These are phyloP conservation scores for Rhododendron ovatum DNA, from an alignment of 148 eudicot species.

Conservation along the genomic window DNA sequence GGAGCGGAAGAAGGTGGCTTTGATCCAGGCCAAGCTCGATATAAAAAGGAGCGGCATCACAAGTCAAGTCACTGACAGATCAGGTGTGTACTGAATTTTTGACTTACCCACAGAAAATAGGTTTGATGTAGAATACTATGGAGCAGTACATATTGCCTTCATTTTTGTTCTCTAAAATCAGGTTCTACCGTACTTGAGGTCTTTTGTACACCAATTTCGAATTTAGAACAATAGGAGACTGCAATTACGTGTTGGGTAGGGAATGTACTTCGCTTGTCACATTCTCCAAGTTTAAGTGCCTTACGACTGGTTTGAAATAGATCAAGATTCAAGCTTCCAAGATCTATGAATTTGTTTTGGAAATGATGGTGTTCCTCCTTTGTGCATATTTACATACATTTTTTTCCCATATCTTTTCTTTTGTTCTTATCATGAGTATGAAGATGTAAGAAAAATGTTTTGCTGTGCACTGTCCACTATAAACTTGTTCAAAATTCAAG, in stretches of 20 bases:
- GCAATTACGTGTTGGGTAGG: neutral
- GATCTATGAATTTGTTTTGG: neutral
- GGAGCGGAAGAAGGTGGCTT: slow-evolving; percentile 97
- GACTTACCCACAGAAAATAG: neutral
- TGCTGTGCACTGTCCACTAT: neutral
- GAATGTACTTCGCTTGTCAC: neutral
- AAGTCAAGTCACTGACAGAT: slow-evolving; percentile 31
- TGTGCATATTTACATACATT: neutral
- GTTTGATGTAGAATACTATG: neutral
- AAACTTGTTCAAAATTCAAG: neutral
- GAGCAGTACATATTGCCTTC: neutral
- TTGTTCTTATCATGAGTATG: neutral
- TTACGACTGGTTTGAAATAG: neutral
- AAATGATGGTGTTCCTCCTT: neutral
- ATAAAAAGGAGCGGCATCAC: slow-evolving; percentile 78
- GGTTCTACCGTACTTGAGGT: neutral
- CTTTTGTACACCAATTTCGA: neutral
- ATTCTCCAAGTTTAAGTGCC: neutral
- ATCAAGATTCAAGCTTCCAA: neutral
- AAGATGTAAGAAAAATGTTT: neutral
- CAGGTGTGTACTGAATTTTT: slow-evolving; percentile 5
- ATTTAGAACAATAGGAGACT: neutral
- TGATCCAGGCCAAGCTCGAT: slow-evolving; percentile 79
- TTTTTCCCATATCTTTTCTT: neutral
- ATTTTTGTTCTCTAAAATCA: neutral